Evolutionary conservation across 1,284 basidiomycete genomes (phyloP).

Genomic region (Caloboletus firmus): DNA sequence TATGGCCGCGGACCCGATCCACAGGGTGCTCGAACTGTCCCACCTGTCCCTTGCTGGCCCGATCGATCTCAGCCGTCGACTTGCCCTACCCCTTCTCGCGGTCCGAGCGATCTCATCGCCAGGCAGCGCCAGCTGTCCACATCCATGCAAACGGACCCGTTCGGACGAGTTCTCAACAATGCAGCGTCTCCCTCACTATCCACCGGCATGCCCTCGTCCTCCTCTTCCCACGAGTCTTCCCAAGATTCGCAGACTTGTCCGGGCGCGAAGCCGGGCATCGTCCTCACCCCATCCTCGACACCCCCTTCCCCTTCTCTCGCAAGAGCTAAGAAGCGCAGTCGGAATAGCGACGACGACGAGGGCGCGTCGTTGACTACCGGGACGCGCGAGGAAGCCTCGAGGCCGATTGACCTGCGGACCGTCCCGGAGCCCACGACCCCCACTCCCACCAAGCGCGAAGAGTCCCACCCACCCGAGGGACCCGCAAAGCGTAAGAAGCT

Average conservation of each 20-base stretch:
- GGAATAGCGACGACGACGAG: constrained; percentile 10
- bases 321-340: constrained; percentile 20
- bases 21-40: background rate
- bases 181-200: background rate
- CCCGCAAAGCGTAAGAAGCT: constrained; percentile 20
- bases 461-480: background rate
- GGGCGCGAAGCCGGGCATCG: background rate
- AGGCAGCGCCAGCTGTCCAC: constrained; percentile 10
- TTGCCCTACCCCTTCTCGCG: background rate
- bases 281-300: background rate
- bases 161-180: constrained; percentile 6
- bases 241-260: background rate
- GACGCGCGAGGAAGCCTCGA: background rate
- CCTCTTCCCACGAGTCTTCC: background rate
- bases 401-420: background rate
- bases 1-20: constrained; percentile 15
- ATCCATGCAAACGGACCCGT: constrained; percentile 12
- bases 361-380: background rate
- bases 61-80: constrained; percentile 3
- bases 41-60: constrained; percentile 10
- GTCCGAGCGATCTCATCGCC: constrained; percentile 5
- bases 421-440: constrained; percentile 2
- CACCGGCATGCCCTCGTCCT: background rate
- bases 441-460: constrained; percentile 1
- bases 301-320: constrained; percentile 10